These are phyloP conservation scores for Monosporascus ibericus DNA, from an alignment of 2,329 filamentous ascomycete species.

Conservation along the genomic window DNA sequence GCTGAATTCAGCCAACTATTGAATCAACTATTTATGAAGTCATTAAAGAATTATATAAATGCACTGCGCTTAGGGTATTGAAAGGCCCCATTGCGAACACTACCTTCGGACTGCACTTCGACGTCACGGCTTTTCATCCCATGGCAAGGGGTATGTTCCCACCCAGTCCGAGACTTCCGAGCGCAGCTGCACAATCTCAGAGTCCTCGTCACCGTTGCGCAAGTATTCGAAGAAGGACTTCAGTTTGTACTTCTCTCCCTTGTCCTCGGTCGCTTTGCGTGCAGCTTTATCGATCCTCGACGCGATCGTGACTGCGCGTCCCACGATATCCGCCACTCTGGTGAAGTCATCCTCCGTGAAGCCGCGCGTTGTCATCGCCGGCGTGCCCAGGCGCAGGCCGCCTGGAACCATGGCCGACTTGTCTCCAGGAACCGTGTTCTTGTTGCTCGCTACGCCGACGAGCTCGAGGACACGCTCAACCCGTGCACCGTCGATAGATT, in stretches of 20 bases:
- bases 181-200: slow-evolving; percentile 66
- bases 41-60: not conserved
- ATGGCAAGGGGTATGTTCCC: slow-evolving; percentile 65
- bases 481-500: slow-evolving; percentile 79
- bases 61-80: not conserved
- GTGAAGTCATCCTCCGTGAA: slow-evolving; percentile 85
- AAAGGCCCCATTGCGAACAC: not conserved
- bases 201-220: slow-evolving; percentile 59
- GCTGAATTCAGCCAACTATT: too few species aligned
- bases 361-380: slow-evolving; percentile 96
- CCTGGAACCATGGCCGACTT: slow-evolving; percentile 89
- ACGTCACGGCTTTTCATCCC: slow-evolving; percentile 40
- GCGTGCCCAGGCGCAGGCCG: slow-evolving; percentile 88
- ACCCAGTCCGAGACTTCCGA: slow-evolving; percentile 76
- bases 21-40: not conserved
- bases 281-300: slow-evolving; percentile 69
- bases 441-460: slow-evolving; percentile 95
- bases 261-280: slow-evolving; percentile 61
- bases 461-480: slow-evolving; percentile 88
- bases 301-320: slow-evolving; percentile 74
- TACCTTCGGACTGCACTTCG: slow-evolving; percentile 6
- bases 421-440: slow-evolving; percentile 97
- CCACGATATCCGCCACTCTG: slow-evolving; percentile 78
- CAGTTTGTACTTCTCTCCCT: slow-evolving; percentile 60
- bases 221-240: slow-evolving; percentile 64